phyloP scores from a whole-genome alignment of 2,329 filamentous ascomycete genomes.

The Lasiodiplodia gonubiensis region DNA sequence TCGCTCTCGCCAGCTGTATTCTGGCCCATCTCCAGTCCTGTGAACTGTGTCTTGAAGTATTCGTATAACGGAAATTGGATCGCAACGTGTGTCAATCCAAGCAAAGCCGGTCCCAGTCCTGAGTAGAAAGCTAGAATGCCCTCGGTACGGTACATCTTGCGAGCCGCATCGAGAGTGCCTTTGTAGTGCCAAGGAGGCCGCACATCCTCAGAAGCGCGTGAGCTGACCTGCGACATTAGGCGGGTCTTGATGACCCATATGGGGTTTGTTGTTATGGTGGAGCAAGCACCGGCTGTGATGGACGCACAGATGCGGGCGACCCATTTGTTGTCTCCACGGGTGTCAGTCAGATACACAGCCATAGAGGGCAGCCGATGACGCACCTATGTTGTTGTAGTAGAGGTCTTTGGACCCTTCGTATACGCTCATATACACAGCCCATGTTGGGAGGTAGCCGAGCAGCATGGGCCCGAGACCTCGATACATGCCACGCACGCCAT shows the following conservation, averaged over 20 bases:
- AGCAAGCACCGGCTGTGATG: slow-evolving; percentile 87
- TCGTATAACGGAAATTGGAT: slow-evolving; percentile 98
- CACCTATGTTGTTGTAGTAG: slow-evolving; percentile 68
- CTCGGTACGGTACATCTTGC: slow-evolving; percentile 94
- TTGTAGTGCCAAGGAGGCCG: slow-evolving; percentile 88
- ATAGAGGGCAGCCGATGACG: slow-evolving; percentile 33
- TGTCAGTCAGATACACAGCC: slow-evolving; percentile 49
- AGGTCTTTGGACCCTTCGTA: slow-evolving; percentile 88
- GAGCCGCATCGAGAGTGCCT: slow-evolving; percentile 86
- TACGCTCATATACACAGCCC: slow-evolving; percentile 97
- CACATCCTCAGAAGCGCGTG: slow-evolving; percentile 59
- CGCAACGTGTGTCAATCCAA: slow-evolving; percentile 92
- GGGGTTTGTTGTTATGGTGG: slow-evolving; percentile 92
- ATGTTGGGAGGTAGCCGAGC: slow-evolving; percentile 93
- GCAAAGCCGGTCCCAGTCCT: slow-evolving; percentile 85
- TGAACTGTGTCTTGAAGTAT: slow-evolving; percentile 88
- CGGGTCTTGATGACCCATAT: slow-evolving; percentile 99
- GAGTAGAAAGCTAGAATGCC: slow-evolving; percentile 93
- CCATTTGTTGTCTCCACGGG: slow-evolving; percentile 70
- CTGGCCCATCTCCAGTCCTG: slow-evolving; percentile 84
- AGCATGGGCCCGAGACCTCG: slow-evolving; percentile 93
- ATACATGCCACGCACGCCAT: slow-evolving; percentile 90
- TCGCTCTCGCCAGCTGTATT: slow-evolving; percentile 62
- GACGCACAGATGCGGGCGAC: slow-evolving; percentile 87
- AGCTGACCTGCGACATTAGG: slow-evolving; percentile 88